Base-by-base conservation (phyloP, 2,329 filamentous ascomycete species). In the Xylaria sp. region DNA sequence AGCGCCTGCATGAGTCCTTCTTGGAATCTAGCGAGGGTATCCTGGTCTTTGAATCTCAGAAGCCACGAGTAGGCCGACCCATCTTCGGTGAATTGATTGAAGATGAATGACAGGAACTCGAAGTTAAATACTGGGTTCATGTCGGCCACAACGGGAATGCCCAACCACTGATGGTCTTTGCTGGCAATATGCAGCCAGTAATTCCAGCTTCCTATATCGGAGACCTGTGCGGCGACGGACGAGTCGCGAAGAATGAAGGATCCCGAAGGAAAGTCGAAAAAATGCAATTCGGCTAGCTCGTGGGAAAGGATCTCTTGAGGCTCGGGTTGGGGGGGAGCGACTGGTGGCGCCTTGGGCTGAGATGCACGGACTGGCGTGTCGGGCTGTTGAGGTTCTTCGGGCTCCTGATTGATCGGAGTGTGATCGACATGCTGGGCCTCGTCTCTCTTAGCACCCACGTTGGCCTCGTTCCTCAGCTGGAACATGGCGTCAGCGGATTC, bases 111-210 rank as follows among this genome's bases (percentile, higher is more conserved):
- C n/a, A 97, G 86, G 76, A 95, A 98, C 80, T 99, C 96, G 73
- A 97, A 98, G 82, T 98, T 98, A 85, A 98, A 99, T 23, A 99
- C 94, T 0, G 96, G 96, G 75, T 98, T 98, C 80, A 98, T 93
- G 74, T 99, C 96, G 6, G 93, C 91, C 36, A 94, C 85, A 36
- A 99, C 89, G 2, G 91, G 87, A 72, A 97, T 93, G 26, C 94
- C 94, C 2, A 99, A 84, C 93, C 94, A 97, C 63, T 94, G 90
- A 76, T 89, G 90, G 40, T 93, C 89, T 46, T 88, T 85, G 70
- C 91, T 90, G 49, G 88, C 88, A 64, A 98, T 91, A 77, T 97
- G 93, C 38, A 99, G 84, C 94, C 94, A 98, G 81, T 98, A 99
- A 73, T 96, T 88, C 96, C 96, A 99, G 65, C 90, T 88, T 7